These are phyloP conservation scores for Zygoascus sp. DNA, from an alignment of 1,139 yeast species.

Conservation along the genomic window DNA sequence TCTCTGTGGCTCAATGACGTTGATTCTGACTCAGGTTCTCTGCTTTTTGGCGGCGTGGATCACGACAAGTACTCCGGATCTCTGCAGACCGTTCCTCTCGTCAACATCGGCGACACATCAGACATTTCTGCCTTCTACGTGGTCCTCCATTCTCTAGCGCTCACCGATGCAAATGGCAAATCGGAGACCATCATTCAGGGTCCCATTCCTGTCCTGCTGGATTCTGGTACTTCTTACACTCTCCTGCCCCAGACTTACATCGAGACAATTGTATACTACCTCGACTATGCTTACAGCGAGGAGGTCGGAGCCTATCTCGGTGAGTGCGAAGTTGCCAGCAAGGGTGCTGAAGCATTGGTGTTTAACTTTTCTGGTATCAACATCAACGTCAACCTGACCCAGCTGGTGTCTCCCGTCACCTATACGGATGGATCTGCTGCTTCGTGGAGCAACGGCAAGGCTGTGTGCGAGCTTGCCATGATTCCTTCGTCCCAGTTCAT, in stretches of 20 bases:
- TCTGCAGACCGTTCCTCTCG: slow-evolving; percentile 27
- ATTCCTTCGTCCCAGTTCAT: slow-evolving; percentile 27
- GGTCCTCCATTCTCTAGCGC: slow-evolving; percentile 18
- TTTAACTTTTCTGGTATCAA: slow-evolving; percentile 32
- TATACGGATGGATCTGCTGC: slow-evolving; percentile 19
- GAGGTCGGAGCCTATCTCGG: slow-evolving; percentile 19
- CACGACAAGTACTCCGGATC: slow-evolving; percentile 49
- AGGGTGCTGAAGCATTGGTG: slow-evolving; percentile 19
- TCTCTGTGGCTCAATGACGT: slow-evolving; percentile 49
- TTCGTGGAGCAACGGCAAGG: slow-evolving; percentile 22
- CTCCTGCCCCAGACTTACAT: slow-evolving; percentile 28
- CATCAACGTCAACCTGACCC: slow-evolving; percentile 27
- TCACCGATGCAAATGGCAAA: slow-evolving; percentile 15
- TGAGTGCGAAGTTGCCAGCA: slow-evolving; percentile 6
- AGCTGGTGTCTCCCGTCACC: slow-evolving; percentile 25
- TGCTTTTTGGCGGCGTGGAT: slow-evolving; percentile 60
- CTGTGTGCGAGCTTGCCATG: slow-evolving; percentile 30
- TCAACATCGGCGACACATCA: slow-evolving; percentile 14
- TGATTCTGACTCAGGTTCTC: slow-evolving; percentile 40
- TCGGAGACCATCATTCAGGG: slow-evolving; percentile 13
- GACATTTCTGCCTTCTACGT: slow-evolving; percentile 15
- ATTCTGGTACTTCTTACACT: slow-evolving; percentile 37
- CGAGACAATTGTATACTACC: slow-evolving; percentile 22
- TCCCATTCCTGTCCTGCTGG: slow-evolving; percentile 29
- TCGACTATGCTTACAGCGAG: slow-evolving; percentile 23